These are phyloP conservation scores for Neoarthrinium moseri DNA, from an alignment of 2,329 filamentous ascomycete genomes.

Conservation along the genomic window DNA sequence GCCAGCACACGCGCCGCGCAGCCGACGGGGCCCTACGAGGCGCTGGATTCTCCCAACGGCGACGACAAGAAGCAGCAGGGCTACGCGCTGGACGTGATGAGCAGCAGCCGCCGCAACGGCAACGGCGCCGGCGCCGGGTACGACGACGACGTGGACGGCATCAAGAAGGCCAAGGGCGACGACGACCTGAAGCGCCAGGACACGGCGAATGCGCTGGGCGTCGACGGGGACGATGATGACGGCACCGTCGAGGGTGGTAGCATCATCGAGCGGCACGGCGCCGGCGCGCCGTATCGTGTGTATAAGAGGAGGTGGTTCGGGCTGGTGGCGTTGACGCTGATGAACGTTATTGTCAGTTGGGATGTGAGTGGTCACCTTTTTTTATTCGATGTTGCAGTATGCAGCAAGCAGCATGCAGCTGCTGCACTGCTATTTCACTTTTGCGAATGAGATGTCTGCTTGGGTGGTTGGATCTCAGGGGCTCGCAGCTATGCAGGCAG, in stretches of 20 bases:
- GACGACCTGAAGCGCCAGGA: conserved; percentile 3
- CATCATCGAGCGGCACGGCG: conserved; percentile 16
- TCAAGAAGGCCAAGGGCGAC: conserved; percentile 5
- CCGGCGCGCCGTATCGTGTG: conserved; percentile 22
- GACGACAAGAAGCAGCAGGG: conserved; percentile 19
- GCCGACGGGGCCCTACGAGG: neutral
- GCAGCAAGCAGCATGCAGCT: no score
- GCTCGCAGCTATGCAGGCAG: no score
- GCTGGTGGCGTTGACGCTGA: conserved; percentile 74
- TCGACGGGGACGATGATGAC: conserved; percentile 15
- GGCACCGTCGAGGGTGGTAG: conserved; percentile 10
- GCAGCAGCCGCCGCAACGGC: conserved; percentile 3
- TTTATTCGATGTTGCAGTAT: no score
- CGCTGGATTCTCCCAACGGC: neutral
- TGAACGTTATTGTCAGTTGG: conserved; percentile 95
- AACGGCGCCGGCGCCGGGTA: neutral
- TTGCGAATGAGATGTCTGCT: neutral
- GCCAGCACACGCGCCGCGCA: no score
- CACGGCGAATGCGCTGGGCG: neutral
- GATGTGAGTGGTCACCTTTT: conserved; percentile 66
- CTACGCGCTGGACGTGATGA: conserved; percentile 19
- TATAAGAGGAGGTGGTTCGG: conserved; percentile 93
- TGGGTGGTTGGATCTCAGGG: no score
- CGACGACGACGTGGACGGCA: conserved; percentile 17
- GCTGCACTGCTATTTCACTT: neutral